Percentiles rank a stretch among this genome's conserved stretches.
Conservation (phyloP, 2,329 filamentous ascomycete species). For the Penicillium sp. region DNA sequence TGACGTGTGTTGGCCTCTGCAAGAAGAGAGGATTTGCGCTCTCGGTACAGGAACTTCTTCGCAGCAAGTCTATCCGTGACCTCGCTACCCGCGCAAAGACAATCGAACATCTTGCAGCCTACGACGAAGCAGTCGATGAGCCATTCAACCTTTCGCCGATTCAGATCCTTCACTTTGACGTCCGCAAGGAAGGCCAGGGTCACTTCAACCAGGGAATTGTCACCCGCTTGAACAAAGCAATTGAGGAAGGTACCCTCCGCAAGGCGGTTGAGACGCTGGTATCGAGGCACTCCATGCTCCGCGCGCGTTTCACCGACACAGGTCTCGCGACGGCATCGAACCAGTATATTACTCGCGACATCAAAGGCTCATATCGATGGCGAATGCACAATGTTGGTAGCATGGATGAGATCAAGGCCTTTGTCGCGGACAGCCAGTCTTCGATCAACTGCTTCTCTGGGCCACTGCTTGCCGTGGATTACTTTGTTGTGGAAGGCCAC, state of each 20-base stretch:
- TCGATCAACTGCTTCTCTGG: slow-evolving; percentile 37
- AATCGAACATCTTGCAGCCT: slow-evolving; percentile 32
- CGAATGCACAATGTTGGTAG: slow-evolving; percentile 18
- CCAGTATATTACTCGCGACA: slow-evolving; percentile 32
- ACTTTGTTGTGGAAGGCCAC: slow-evolving; percentile 38
- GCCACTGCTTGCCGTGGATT: slow-evolving; percentile 42
- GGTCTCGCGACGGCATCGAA: slow-evolving; percentile 17
- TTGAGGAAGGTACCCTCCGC: slow-evolving; percentile 25
- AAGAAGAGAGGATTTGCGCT: slow-evolving; percentile 46
- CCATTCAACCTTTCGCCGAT: slow-evolving; percentile 39
- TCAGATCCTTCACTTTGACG: slow-evolving; percentile 38
- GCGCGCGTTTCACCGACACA: slow-evolving; percentile 31
- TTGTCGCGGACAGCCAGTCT: slow-evolving; percentile 31
- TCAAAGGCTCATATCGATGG: slow-evolving; percentile 30
- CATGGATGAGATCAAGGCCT: slow-evolving; percentile 23
- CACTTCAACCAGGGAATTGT: slow-evolving; percentile 42
- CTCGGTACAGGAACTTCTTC: slow-evolving; percentile 49
- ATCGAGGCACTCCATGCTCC: slow-evolving; percentile 39
- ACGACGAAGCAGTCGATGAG: slow-evolving; percentile 32
- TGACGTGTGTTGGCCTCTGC: slow-evolving; percentile 49
- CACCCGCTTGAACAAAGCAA: slow-evolving; percentile 28
- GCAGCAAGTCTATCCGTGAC: slow-evolving; percentile 45
- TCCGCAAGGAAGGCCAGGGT: slow-evolving; percentile 32
- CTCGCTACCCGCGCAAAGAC: slow-evolving; percentile 32
- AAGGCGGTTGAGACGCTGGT: slow-evolving; percentile 33